Base-by-base conservation (phyloP, 2,329 filamentous ascomycete species). In the Trichoderma pleuroti region DNA sequence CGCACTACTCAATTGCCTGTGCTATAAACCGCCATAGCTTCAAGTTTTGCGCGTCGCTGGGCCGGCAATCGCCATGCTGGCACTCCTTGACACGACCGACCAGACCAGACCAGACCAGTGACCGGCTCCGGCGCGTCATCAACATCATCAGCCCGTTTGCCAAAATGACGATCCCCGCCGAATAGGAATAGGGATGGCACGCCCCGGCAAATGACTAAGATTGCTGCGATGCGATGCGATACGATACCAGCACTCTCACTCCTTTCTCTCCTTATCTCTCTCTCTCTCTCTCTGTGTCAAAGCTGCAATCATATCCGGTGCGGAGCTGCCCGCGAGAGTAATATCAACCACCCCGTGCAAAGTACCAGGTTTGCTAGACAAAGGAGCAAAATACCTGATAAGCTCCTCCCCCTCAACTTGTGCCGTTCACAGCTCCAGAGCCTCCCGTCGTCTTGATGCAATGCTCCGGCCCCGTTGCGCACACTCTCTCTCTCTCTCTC, bases 81-180 rank as follows among this genome's bases (percentile, higher is more conserved):
- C n/a, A n/a, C n/a, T n/a, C n/a, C n/a, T n/a, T n/a, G n/a, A n/a
- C n/a, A n/a, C n/a, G n/a, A n/a, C n/a, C n/a, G 68, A 70, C 68
- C 68, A 65, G 39, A 26, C 52, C 63, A 71, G 56, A 26, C 61
- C 63, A 71, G 56, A 49, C 49, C 54, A 63, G 54, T 71, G 60
- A 70, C 68, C 60, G 60, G 68, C 46, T 63, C 70, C 64, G 56
- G 63, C 70, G 70, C 70, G 70, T 71, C 70, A 71, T 71, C 70
- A 56, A 49, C 68, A 67, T 69, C 68, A 70, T 30, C 60, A 59
- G 68, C 60, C 42, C 61, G 39, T 16, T 16, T 70, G 68, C 60
- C 60, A 59, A 70, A 70, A 70, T 70, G 68, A 70, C 68, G 68
- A 65, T 70, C 60, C 68, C 66, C 66, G 65, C 65, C 56, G 56